Evolutionary conservation across 345 rosid species (phyloP).

Genomic region (Eucalyptus pauciflora): DNA sequence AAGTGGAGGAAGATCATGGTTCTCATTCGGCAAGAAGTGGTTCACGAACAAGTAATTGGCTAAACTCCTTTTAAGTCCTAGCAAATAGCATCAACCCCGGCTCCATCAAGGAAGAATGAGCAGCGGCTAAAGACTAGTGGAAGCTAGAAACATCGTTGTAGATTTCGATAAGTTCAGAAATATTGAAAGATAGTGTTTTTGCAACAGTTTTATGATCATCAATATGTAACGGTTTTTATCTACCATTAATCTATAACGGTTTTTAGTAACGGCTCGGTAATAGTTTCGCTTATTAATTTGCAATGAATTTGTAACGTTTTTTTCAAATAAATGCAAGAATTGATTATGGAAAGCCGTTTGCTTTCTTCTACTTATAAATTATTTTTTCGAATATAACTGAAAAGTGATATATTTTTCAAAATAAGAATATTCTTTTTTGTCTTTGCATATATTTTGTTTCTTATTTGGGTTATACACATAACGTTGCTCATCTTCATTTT

Average conservation of each 20-base stretch:
- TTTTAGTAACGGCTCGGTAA: accelerated
- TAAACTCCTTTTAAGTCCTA: not conserved
- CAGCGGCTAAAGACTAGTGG: not conserved
- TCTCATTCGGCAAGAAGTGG: not conserved
- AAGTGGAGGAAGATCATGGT: not conserved
- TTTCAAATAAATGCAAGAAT: not conserved
- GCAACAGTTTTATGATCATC: not conserved
- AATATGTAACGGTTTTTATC: not conserved
- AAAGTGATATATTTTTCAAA: not conserved
- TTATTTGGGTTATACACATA: accelerated
- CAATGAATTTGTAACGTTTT: not conserved
- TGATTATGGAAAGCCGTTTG: too few species aligned
- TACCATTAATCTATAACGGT: not conserved
- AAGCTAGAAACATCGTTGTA: not conserved
- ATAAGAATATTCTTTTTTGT: not conserved
- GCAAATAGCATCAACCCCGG: not conserved
- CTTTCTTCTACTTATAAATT: not conserved
- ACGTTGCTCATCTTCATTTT: not conserved
- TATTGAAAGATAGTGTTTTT: not conserved
- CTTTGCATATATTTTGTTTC: not conserved
- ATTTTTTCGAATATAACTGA: accelerated
- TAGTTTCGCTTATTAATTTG: accelerated
- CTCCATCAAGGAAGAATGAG: not conserved
- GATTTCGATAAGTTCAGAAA: not conserved
- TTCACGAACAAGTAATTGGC: not conserved